Evolutionary conservation across 1,284 basidiomycete genomes (phyloP).

Genomic region (Boletus subluridellus): DNA sequence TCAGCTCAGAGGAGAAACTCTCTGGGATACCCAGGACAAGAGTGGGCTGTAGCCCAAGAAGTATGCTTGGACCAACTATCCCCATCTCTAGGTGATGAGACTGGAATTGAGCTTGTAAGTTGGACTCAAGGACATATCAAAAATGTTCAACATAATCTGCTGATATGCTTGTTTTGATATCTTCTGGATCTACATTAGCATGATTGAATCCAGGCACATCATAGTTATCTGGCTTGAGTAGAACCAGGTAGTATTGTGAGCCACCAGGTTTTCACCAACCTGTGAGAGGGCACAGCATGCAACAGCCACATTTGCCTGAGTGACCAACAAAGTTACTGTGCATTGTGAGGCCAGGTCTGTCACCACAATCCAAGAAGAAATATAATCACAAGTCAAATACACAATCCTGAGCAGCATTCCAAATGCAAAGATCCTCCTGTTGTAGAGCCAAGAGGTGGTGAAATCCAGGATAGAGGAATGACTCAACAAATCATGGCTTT

Average conservation of each 20-base stretch:
- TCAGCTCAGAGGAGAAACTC: background rate
- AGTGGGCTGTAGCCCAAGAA: background rate
- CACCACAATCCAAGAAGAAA: background rate
- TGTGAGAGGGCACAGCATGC: background rate
- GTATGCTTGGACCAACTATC: background rate
- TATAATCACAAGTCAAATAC: background rate
- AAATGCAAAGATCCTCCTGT: background rate
- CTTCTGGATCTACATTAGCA: background rate
- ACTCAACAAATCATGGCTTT: background rate
- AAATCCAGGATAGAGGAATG: background rate
- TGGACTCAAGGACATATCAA: background rate
- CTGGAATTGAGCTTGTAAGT: background rate
- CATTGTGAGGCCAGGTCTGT: background rate
- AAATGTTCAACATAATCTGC: background rate
- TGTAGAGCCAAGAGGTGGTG: background rate
- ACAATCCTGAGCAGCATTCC: background rate
- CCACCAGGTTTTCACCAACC: background rate
- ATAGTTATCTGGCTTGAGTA: background rate
- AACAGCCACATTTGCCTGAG: background rate
- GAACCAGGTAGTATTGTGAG: background rate
- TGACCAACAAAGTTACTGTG: background rate
- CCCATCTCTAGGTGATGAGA: background rate
- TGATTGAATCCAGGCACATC: background rate
- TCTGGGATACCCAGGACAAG: background rate
- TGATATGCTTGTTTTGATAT: background rate